These are phyloP conservation scores for Scedosporium apiospermum DNA, from an alignment of 2,329 filamentous ascomycete genomes.

Conservation along the genomic window DNA sequence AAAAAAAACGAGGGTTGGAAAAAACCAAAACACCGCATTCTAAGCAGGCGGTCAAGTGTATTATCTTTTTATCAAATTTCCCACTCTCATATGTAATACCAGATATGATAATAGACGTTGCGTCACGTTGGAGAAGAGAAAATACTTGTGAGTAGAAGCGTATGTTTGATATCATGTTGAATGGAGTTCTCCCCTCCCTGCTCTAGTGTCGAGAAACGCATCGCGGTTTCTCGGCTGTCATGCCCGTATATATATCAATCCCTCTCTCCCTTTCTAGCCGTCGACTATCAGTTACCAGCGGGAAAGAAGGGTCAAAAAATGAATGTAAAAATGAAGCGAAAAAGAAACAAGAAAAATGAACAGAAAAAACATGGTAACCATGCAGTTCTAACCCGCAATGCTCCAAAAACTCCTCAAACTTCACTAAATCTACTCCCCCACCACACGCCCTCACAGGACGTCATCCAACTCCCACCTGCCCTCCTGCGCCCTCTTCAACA, in stretches of 20 bases:
- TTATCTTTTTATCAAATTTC: not conserved
- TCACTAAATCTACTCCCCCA: not conserved
- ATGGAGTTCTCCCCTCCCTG: too few species aligned
- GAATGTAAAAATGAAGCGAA: not conserved
- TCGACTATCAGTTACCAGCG: too few species aligned
- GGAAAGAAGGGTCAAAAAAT: not conserved
- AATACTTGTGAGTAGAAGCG: not conserved
- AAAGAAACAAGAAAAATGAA: not conserved
- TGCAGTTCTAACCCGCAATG: not conserved
- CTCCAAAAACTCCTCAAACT: not conserved
- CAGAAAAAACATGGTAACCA: not conserved
- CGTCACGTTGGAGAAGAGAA: not conserved
- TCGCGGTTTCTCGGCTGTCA: too few species aligned
- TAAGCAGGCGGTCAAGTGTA: not conserved
- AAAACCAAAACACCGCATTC: not conserved
- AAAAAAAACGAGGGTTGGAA: not conserved
- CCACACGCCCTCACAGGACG: conserved; percentile 21
- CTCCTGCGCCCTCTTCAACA: conserved; percentile 43
- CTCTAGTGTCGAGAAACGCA: too few species aligned
- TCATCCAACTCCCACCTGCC: conserved; percentile 41
- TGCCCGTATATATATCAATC: too few species aligned
- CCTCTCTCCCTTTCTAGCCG: too few species aligned
- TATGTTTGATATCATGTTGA: too few species aligned
- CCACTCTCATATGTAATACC: not conserved
- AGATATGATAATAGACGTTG: not conserved